Conservation (phyloP, 1,284 basidiomycete species). For the Heterobasidion occidentale region DNA sequence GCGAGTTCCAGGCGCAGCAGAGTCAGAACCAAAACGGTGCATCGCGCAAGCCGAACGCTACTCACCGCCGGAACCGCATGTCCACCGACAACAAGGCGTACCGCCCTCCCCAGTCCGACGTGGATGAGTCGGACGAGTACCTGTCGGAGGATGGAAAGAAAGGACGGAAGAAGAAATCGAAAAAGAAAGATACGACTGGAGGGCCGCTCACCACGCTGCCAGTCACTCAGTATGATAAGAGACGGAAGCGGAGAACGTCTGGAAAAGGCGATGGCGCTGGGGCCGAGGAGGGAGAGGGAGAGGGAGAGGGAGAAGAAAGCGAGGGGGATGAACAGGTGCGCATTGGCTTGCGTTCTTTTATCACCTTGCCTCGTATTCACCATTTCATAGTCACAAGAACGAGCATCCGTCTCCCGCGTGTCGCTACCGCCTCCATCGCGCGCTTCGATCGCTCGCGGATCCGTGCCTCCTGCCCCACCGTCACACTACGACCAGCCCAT, state of each 20-base stretch:
- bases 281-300: conserved; percentile 17
- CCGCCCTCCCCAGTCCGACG: conserved; percentile 51
- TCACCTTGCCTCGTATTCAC: background rate
- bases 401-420: conserved; percentile 22
- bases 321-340: conserved; percentile 21
- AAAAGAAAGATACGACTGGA: conserved; percentile 47
- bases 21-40: conserved; percentile 14
- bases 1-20: conserved; percentile 34
- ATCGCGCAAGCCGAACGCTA: conserved; percentile 24
- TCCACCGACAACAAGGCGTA: conserved; percentile 75
- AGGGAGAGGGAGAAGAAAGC: conserved; percentile 35
- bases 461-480: conserved; percentile 16
- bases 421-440: conserved; percentile 26
- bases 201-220: conserved; percentile 53
- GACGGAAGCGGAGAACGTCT: conserved; percentile 33
- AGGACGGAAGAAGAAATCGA: conserved; percentile 35
- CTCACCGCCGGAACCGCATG: conserved; percentile 50
- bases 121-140: conserved; percentile 56
- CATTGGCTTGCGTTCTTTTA: too few relatives aligned
- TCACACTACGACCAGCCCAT: conserved; percentile 14
- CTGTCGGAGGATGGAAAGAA: conserved; percentile 46
- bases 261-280: too few relatives aligned
- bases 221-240: conserved; percentile 50
- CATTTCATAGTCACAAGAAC: conserved; percentile 4
- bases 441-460: conserved; percentile 17